Evolutionary conservation across 2,329 filamentous ascomycete genomes (phyloP).

Genomic region (Amylocarpus encephaloides): DNA sequence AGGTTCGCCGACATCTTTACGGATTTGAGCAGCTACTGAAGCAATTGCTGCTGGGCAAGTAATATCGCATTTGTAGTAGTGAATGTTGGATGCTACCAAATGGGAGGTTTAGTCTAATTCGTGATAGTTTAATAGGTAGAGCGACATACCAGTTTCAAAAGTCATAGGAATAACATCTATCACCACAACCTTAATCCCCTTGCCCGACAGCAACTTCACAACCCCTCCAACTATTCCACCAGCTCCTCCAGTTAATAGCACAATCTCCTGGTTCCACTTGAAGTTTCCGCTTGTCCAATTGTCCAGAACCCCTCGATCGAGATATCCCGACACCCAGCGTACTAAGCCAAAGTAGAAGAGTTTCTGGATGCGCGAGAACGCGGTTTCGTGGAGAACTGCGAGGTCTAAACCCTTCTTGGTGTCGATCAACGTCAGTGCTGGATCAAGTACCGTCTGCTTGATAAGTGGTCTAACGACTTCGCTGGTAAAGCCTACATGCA

Average conservation of each 20-base stretch:
- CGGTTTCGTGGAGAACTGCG: constrained; percentile 44
- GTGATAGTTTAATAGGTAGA: background rate
- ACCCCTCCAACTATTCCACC: constrained; percentile 65
- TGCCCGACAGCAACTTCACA: constrained; percentile 58
- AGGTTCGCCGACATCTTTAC: constrained; percentile 52
- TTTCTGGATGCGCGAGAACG: constrained; percentile 46
- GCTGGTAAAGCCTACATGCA: constrained; percentile 42
- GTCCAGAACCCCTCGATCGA: constrained; percentile 44
- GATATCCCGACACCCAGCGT: constrained; percentile 42
- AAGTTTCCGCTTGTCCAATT: constrained; percentile 49
- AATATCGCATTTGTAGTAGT: constrained; percentile 66
- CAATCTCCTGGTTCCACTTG: constrained; percentile 63
- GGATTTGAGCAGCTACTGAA: constrained; percentile 46
- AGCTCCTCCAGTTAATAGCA: constrained; percentile 68
- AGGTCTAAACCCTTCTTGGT: constrained; percentile 55
- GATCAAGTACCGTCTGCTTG: constrained; percentile 57
- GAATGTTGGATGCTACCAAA: constrained; percentile 39
- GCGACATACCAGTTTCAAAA: constrained; percentile 41
- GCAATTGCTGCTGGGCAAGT: constrained; percentile 49
- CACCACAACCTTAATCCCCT: constrained; percentile 61
- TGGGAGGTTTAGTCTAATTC: constrained; percentile 12
- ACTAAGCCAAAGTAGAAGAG: constrained; percentile 48
- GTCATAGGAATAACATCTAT: constrained; percentile 61
- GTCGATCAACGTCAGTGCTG: constrained; percentile 55
- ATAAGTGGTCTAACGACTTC: constrained; percentile 55